phyloP scores from a whole-genome alignment of 345 rosid genomes.

The Lepidium aucheri region DNA sequence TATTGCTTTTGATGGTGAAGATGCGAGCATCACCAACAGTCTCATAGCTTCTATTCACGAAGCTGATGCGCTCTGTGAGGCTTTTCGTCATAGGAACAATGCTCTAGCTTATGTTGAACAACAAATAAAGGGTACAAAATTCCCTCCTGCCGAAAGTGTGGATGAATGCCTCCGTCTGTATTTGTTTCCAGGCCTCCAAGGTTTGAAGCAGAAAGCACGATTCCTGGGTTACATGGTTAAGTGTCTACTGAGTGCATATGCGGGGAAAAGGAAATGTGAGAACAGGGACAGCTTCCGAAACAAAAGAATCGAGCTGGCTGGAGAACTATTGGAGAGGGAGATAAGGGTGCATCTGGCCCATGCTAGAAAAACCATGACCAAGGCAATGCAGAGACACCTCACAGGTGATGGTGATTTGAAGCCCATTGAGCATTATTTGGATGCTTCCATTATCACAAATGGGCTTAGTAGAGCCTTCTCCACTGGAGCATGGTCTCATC shows the following conservation, averaged over 20 bases:
- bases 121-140: constrained; percentile 42
- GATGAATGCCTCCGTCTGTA: constrained; percentile 49
- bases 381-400: constrained; percentile 69
- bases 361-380: constrained; percentile 65
- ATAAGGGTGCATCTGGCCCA: constrained; percentile 65
- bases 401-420: constrained; percentile 51
- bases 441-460: constrained; percentile 83
- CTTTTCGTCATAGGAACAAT: constrained; percentile 37
- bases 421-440: constrained; percentile 70
- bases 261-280: constrained; percentile 67
- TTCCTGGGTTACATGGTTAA: constrained; percentile 90
- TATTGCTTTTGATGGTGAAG: constrained; percentile 44
- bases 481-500: constrained; percentile 97
- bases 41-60: constrained; percentile 57
- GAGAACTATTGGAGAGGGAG: constrained; percentile 84
- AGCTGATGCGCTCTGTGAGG: constrained; percentile 52
- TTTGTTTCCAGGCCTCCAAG: constrained; percentile 58
- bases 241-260: constrained; percentile 62
- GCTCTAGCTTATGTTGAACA: constrained; percentile 38
- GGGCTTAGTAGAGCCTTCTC: constrained; percentile 92
- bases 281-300: constrained; percentile 80
- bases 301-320: constrained; percentile 82
- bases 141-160: constrained; percentile 62
- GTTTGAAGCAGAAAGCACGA: constrained; percentile 62
- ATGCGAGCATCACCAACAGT: constrained; percentile 48